Evolutionary conservation across 768 basidiomycete genomes (phyloP).

Genomic region (Tylopilus cervinicoccineus): DNA sequence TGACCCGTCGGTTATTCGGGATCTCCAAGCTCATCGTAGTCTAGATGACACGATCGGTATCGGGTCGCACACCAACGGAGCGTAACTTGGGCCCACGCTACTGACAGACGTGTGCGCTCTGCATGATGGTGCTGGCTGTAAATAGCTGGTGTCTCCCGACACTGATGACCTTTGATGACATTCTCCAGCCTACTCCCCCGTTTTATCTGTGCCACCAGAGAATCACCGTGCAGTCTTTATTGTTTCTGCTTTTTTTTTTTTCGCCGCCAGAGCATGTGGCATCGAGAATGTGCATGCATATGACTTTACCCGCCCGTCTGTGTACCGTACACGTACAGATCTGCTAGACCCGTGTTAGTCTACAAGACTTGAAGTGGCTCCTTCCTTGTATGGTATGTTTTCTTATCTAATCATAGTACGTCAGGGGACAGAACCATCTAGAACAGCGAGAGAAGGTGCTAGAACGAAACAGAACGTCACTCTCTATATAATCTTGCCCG

Average conservation of each 20-base stretch:
- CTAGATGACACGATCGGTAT: slow-evolving; percentile 52
- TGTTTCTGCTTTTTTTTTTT: slow-evolving; percentile 4
- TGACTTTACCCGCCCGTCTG: slow-evolving; percentile 17
- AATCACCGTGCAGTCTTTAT: slow-evolving; percentile 14
- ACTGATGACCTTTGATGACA: slow-evolving; percentile 31
- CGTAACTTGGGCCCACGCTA: slow-evolving; percentile 14
- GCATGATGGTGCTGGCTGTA: slow-evolving; percentile 21
- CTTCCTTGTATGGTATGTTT: slow-evolving; percentile 12
- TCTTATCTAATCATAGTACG: slow-evolving; percentile 32
- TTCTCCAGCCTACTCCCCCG: slow-evolving; percentile 17
- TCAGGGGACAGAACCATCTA: slow-evolving; percentile 33
- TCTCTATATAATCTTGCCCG: slow-evolving; percentile 26
- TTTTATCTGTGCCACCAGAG: slow-evolving; percentile 18
- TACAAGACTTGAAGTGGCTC: neutral
- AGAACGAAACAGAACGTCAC: slow-evolving; percentile 28
- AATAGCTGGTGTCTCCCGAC: slow-evolving; percentile 16
- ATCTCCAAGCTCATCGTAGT: slow-evolving; percentile 84
- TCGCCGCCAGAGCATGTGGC: slow-evolving; percentile 23
- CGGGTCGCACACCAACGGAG: slow-evolving; percentile 30
- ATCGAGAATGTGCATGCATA: slow-evolving; percentile 25
- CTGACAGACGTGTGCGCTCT: slow-evolving; percentile 15
- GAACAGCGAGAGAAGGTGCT: slow-evolving; percentile 33
- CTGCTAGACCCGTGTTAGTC: slow-evolving; percentile 19
- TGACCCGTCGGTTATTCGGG: slow-evolving; percentile 83
- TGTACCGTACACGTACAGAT: slow-evolving; percentile 26